Percentiles rank a stretch among this genome's conserved stretches.
These are phyloP conservation scores for Capillidium heterosporum DNA, from an alignment of 371 early-diverging fungal genomes.

Conservation along the genomic window DNA sequence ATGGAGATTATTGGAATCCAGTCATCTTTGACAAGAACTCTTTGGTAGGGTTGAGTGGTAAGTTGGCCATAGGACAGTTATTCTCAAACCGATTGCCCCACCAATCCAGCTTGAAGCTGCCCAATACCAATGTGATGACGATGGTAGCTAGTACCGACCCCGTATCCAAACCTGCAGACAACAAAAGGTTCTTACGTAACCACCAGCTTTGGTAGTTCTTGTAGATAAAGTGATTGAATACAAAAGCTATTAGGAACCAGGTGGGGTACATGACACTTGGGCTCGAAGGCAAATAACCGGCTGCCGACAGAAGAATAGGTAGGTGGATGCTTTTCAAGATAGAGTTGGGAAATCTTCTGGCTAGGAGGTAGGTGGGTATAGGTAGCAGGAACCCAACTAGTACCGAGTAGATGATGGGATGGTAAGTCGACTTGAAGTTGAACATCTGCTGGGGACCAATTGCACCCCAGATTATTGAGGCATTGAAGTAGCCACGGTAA, in stretches of 20 bases:
- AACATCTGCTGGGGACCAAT: constrained; percentile 42
- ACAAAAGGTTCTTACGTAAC: constrained; percentile 16
- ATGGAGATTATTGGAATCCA: no score
- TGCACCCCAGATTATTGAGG: constrained; percentile 34
- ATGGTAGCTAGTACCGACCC: constrained; percentile 7
- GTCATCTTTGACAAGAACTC: background rate
- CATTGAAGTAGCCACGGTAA: constrained; percentile 17
- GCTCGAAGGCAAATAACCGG: constrained; percentile 16
- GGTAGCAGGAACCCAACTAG: constrained; percentile 16
- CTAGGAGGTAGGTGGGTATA: constrained; percentile 11
- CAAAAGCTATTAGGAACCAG: constrained; percentile 12
- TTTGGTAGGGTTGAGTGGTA: background rate
- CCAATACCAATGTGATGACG: background rate
- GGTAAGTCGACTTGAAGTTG: constrained; percentile 26
- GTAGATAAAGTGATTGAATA: constrained; percentile 15
- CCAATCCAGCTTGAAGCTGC: background rate
- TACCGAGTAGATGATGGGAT: constrained; percentile 16
- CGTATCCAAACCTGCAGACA: constrained; percentile 18
- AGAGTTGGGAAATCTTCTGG: constrained; percentile 15
- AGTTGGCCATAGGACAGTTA: background rate
- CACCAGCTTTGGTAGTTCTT: constrained; percentile 16
- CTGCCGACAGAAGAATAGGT: constrained; percentile 20
- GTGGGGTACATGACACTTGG: constrained; percentile 6
- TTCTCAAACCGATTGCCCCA: background rate
- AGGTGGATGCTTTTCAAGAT: constrained; percentile 7